Conservation (phyloP, 116 monocot genomes). For the Dioscorea cayenensis region DNA sequence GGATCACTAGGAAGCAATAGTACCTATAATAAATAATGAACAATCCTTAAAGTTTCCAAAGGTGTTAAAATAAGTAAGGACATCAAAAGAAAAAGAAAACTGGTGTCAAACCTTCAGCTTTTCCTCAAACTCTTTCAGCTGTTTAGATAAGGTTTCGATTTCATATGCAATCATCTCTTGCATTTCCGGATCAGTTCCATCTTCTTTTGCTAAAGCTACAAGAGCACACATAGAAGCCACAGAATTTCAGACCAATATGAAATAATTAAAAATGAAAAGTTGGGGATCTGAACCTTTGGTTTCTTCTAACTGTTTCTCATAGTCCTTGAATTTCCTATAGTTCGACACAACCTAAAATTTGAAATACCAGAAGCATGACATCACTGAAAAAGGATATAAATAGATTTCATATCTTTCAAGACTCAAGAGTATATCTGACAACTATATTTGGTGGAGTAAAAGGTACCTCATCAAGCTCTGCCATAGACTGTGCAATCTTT, state of each 20-base stretch:
- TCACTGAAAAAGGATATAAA: not conserved
- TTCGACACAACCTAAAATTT: conserved; percentile 64
- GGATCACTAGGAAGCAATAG: conserved; percentile 85
- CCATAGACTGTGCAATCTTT: conserved; percentile 86
- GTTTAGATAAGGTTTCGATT: conserved; percentile 55
- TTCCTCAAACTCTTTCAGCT: conserved; percentile 67
- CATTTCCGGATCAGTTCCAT: conserved; percentile 79
- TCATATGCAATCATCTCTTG: conserved; percentile 85
- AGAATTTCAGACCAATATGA: not conserved
- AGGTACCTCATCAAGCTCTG: conserved; percentile 90
- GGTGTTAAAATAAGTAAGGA: not conserved
- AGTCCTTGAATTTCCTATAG: conserved; percentile 78
- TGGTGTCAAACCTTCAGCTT: conserved; percentile 55
- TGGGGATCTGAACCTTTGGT: conserved; percentile 55
- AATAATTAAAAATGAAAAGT: not conserved
- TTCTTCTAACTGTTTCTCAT: conserved; percentile 81
- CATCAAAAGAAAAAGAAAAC: not conserved
- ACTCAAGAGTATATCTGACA: not conserved
- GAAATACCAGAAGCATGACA: not conserved
- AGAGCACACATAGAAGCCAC: conserved; percentile 6
- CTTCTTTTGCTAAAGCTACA: conserved; percentile 76
- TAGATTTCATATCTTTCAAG: not conserved
- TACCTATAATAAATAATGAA: conserved; percentile 26
- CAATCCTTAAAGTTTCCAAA: not conserved
- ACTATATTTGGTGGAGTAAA: not conserved